Percentiles rank a stretch among this genome's conserved stretches.
Conservation (phyloP, 2,329 filamentous ascomycete genomes). For the Sporothrix sp. region DNA sequence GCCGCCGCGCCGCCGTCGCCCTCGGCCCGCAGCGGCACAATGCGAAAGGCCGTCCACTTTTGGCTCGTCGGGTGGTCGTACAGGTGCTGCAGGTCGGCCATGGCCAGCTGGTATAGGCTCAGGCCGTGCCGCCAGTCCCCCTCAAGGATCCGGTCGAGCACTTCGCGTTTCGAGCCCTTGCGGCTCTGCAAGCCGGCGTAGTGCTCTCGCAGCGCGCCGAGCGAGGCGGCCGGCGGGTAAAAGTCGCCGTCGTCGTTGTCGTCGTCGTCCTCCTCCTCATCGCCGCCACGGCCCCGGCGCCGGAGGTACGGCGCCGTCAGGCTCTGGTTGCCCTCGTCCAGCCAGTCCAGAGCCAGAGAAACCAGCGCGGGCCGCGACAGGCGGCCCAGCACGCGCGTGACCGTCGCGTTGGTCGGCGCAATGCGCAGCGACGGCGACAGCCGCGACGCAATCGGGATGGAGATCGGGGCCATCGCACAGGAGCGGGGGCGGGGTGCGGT, state of each 20-base stretch:
- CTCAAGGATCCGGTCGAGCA: conserved; percentile 53
- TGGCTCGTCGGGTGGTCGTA: conserved; percentile 55
- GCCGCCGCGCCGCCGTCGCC: conserved; percentile 16
- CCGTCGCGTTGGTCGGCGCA: conserved; percentile 51
- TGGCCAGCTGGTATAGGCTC: conserved; percentile 56
- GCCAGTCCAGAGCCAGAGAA: conserved; percentile 66
- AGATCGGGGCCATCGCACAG: conserved; percentile 42
- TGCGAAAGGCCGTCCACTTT: conserved; percentile 54
- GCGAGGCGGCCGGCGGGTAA: conserved; percentile 56
- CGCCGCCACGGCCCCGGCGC: conserved; percentile 14
- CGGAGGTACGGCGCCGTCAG: conserved; percentile 51
- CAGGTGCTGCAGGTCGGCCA: conserved; percentile 57
- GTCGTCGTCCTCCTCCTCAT: conserved; percentile 34
- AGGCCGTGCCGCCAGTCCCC: conserved; percentile 60
- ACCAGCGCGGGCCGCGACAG: conserved; percentile 65
- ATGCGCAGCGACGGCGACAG: conserved; percentile 63
- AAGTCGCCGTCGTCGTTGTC: conserved; percentile 53
- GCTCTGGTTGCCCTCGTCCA: conserved; percentile 54
- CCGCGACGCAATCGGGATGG: conserved; percentile 60
- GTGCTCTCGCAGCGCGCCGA: conserved; percentile 55
- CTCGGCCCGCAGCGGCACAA: conserved; percentile 41
- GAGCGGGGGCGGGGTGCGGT: not conserved
- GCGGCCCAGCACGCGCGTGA: conserved; percentile 57
- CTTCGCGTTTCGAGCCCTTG: conserved; percentile 53
- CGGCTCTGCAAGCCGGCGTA: conserved; percentile 51